Evolutionary conservation across 140 eudicot genomes (phyloP).

Genomic region (Anethum foeniculum): DNA sequence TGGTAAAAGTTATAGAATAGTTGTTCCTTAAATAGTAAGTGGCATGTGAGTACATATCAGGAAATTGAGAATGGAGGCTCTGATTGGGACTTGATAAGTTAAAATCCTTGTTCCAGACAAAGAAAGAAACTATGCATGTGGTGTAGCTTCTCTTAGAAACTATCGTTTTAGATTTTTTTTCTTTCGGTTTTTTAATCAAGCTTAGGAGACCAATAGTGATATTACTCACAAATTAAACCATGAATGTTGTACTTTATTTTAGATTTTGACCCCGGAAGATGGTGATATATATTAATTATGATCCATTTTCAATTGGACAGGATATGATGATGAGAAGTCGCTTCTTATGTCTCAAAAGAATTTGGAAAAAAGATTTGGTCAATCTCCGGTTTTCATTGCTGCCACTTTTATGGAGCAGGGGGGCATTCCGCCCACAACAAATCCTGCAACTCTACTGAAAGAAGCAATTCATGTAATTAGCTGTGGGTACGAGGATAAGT

Average conservation of each 20-base stretch:
- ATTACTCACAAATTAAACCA: too few species aligned
- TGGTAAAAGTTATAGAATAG: neutral
- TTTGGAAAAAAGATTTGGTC: slow-evolving; percentile 59
- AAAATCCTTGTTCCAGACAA: neutral
- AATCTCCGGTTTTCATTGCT: slow-evolving; percentile 52
- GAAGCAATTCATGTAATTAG: slow-evolving; percentile 71
- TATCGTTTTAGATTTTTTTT: neutral
- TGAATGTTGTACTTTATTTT: neutral
- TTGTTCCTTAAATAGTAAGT: neutral
- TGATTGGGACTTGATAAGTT: neutral
- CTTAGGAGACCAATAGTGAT: neutral
- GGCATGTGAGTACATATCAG: neutral
- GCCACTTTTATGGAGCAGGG: slow-evolving; percentile 62
- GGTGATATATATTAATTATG: neutral
- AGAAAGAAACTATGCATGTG: neutral
- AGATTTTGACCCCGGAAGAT: neutral
- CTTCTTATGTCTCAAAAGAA: slow-evolving; percentile 50
- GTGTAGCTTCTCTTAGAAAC: neutral
- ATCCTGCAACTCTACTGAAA: slow-evolving; percentile 53
- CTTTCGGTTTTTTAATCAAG: too few species aligned
- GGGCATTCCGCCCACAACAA: slow-evolving; percentile 53
- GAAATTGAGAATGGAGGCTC: neutral
- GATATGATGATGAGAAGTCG: slow-evolving; percentile 49
- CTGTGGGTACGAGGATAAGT: slow-evolving; percentile 66
- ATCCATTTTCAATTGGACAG: slow-evolving; percentile 16